Percentiles rank a stretch among this genome's conserved stretches.
Evolutionary conservation across 805 yeast genomes (phyloP).

Genomic region (Priceomyces haplophilus): DNA sequence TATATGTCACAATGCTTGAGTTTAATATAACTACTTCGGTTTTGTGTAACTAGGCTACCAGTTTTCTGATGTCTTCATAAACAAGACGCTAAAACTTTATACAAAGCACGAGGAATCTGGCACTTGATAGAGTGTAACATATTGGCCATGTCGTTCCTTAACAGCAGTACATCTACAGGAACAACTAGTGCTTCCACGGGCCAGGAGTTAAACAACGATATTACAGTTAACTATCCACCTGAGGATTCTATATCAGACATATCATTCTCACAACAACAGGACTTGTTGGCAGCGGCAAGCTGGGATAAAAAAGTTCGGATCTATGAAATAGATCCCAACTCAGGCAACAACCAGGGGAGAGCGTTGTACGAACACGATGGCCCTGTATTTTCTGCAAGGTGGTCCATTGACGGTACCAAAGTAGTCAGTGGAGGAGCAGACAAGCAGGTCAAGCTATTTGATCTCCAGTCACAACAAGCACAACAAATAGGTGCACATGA

Average conservation of each 20-base stretch:
- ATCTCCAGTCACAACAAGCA: constrained; percentile 74
- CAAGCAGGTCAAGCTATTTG: constrained; percentile 80
- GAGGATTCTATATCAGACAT: constrained; percentile 86
- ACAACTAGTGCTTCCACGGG: constrained; percentile 46
- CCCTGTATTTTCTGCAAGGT: constrained; percentile 78
- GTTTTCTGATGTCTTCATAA: background rate
- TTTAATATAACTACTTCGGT: background rate
- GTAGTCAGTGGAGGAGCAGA: constrained; percentile 85
- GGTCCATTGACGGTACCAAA: constrained; percentile 85
- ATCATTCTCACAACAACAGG: constrained; percentile 83
- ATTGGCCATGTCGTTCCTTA: constrained; percentile 37
- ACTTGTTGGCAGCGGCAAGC: constrained; percentile 73
- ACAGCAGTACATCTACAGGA: constrained; percentile 19
- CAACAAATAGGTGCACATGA: constrained; percentile 86
- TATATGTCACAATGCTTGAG: background rate
- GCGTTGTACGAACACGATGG: constrained; percentile 88
- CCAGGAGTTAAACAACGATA: constrained; percentile 67
- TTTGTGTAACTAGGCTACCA: background rate
- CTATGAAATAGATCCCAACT: constrained; percentile 72
- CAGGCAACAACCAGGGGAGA: constrained; percentile 80
- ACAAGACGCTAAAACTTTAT: background rate
- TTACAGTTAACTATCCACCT: constrained; percentile 74
- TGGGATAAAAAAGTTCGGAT: constrained; percentile 96
- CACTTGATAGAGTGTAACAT: background rate
- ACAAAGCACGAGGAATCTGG: background rate